A percentile compares a stretch with the other conserved stretches of the same genome.
Conservation (phyloP, 2,329 filamentous ascomycete species). For the Beauveria sp. region DNA sequence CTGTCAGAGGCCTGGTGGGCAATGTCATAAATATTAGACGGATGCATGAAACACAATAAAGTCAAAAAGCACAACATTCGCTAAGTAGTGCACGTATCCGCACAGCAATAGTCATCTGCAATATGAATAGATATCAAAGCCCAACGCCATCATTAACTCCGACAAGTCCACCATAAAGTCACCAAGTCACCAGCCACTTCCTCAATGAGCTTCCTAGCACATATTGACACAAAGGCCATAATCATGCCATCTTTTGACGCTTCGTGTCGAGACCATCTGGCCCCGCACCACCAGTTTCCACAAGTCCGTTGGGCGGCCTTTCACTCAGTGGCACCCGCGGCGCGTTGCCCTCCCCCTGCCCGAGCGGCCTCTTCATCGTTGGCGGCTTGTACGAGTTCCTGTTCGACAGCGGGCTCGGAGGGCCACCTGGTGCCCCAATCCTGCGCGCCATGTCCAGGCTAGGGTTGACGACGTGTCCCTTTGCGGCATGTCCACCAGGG, state of each 20-base stretch:
- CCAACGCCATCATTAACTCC: conserved; percentile 7
- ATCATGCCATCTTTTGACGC: conserved; percentile 39
- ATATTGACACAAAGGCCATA: not conserved
- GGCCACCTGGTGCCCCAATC: conserved; percentile 49
- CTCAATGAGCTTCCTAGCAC: not conserved
- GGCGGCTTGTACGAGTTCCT: conserved; percentile 51
- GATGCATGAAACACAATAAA: too few species aligned
- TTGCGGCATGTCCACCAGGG: conserved; percentile 18
- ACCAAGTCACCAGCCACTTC: not conserved
- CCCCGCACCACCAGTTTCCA: conserved; percentile 16
- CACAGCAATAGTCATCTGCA: not conserved
- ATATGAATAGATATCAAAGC: not conserved
- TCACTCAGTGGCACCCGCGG: conserved; percentile 42
- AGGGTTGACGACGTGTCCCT: conserved; percentile 42
- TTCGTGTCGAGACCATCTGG: conserved; percentile 37
- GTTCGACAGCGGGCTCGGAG: conserved; percentile 50
- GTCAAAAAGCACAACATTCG: not conserved
- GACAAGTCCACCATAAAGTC: not conserved
- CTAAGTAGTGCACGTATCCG: not conserved
- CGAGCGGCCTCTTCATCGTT: conserved; percentile 46
- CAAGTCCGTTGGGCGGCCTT: conserved; percentile 35
- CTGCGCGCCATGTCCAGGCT: conserved; percentile 46
- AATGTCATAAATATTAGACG: too few species aligned
- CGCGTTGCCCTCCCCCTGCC: conserved; percentile 16
- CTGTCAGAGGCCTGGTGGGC: too few species aligned